Base-by-base conservation (phyloP, 257 asterid species). In the Lycium barbarum region DNA sequence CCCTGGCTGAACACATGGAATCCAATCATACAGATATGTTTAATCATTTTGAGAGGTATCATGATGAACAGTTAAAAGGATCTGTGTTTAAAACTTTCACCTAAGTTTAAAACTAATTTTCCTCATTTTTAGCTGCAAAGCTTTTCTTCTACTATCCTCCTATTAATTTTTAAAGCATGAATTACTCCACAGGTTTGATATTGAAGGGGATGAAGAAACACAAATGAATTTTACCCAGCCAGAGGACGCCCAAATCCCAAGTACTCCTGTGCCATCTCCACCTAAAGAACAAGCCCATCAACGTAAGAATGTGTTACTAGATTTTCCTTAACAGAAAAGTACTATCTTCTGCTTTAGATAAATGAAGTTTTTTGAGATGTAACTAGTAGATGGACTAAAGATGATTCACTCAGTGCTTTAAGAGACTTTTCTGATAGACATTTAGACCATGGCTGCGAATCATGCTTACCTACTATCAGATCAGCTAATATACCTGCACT, bases 1-100 rank as follows among this genome's bases (percentile, higher is more conserved):
- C 99, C 84, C 86, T 95, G 86, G 51, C 68, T 63, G 97, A 96
- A 58, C 86, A 86, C 26, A 91, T 86, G 84, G 93, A 93, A 74
- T 82, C 92, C 20, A 58, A 66, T 84, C 91, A 86, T 86, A 53
- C 94, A 82, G 86, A 85, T 80, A 84, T 88, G 72, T 88, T 89
- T 88, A 92, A 93, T 86, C 95, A 82, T 66, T 96, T 91, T 65
- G 99, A 96, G 88, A 96, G 98, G 98, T 96, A 88, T 2, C 49
- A 9, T 17, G 82, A 33, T 8, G 26, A 26, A 78, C 82, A 76
- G 45, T 76, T 76, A 22, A 54, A 22, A 76, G 61, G 63, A 63
- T 53, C 17, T 26, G 49, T 78, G 14, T 78, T 8, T 65, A 63
- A 9, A 65, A 26, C 72, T 65, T 26, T 65, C 43, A 26, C 17